Percentiles rank a stretch among this genome's conserved stretches.
Conservation (phyloP, 305 asterid species). For the Coffea humblotiana region DNA sequence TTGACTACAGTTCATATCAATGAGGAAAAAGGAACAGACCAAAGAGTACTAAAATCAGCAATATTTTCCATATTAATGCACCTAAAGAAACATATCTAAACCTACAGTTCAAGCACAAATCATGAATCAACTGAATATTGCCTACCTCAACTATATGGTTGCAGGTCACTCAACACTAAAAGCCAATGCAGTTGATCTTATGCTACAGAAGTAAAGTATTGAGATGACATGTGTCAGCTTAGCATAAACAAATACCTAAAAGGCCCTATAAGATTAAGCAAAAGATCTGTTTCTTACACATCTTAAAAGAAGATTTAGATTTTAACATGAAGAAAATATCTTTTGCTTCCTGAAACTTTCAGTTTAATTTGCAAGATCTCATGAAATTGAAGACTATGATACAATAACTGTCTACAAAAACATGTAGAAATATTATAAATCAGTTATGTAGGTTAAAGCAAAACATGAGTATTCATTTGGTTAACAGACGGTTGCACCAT, state of each 20-base stretch:
- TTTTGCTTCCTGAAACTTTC: not conserved
- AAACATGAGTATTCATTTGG: not conserved
- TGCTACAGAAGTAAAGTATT: not conserved
- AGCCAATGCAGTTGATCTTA: not conserved
- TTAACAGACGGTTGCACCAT: not conserved
- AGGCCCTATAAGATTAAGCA: not conserved
- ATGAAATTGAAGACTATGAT: not conserved
- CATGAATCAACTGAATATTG: not conserved
- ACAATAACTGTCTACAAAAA: too few relatives aligned
- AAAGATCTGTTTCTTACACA: not conserved
- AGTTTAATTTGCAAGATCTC: not conserved
- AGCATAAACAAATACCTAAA: not conserved
- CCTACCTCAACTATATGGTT: not conserved
- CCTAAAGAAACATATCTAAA: not conserved
- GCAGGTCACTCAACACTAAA: not conserved
- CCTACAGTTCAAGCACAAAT: not conserved
- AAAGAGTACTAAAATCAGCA: not conserved
- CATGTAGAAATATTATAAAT: not conserved
- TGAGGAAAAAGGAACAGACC: conserved; percentile 6
- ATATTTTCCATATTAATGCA: not conserved
- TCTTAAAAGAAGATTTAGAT: not conserved
- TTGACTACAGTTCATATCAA: not conserved
- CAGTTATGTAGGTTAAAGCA: not conserved
- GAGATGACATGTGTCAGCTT: not conserved
- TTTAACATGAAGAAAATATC: not conserved